Percentiles rank a stretch among this genome's conserved stretches.
Conservation (phyloP, 495 filamentous ascomycete genomes). For the Clohesyomyces aquaticus region DNA sequence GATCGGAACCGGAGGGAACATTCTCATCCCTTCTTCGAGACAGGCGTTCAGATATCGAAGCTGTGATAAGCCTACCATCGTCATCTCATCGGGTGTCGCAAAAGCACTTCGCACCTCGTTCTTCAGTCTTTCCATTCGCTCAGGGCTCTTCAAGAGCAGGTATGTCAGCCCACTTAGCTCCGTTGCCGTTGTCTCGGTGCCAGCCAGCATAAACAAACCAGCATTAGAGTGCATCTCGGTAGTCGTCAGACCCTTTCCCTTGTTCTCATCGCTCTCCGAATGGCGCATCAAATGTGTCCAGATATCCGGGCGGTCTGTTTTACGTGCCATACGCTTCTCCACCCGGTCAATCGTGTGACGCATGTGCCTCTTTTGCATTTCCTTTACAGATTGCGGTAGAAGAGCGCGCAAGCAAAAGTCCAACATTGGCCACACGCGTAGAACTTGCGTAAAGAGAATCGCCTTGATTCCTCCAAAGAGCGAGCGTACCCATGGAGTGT, state of each 20-base stretch:
- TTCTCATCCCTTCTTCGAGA: slow-evolving; percentile 32
- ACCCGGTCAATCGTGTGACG: slow-evolving; percentile 13
- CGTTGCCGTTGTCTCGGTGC: slow-evolving; percentile 39
- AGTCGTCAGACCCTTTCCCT: slow-evolving; percentile 5
- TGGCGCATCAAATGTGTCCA: slow-evolving; percentile 25
- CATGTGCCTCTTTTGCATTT: slow-evolving; percentile 11
- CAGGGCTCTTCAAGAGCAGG: slow-evolving; percentile 23
- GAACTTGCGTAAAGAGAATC: background rate
- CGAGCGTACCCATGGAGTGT: slow-evolving; percentile 21
- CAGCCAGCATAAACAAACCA: slow-evolving; percentile 24
- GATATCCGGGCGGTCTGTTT: slow-evolving; percentile 29
- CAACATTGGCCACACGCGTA: slow-evolving; percentile 12
- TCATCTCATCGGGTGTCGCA: slow-evolving; percentile 16
- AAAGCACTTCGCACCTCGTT: slow-evolving; percentile 30
- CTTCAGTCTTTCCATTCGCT: slow-evolving; percentile 10
- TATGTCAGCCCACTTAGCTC: slow-evolving; percentile 26
- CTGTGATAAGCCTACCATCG: background rate
- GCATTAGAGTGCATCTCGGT: slow-evolving; percentile 27
- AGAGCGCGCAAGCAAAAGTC: background rate
- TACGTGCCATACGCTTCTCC: slow-evolving; percentile 14
- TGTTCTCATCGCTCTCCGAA: slow-evolving; percentile 25
- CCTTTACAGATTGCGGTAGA: slow-evolving; percentile 7
- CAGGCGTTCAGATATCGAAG: slow-evolving; percentile 32
- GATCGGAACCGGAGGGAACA: slow-evolving; percentile 32
- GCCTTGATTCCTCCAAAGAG: slow-evolving; percentile 20